Percentiles rank a stretch among this genome's conserved stretches.
These are phyloP conservation scores for Nitzschia sp. DNA, from an alignment of 108 stramenopile genomes.

Conservation along the genomic window DNA sequence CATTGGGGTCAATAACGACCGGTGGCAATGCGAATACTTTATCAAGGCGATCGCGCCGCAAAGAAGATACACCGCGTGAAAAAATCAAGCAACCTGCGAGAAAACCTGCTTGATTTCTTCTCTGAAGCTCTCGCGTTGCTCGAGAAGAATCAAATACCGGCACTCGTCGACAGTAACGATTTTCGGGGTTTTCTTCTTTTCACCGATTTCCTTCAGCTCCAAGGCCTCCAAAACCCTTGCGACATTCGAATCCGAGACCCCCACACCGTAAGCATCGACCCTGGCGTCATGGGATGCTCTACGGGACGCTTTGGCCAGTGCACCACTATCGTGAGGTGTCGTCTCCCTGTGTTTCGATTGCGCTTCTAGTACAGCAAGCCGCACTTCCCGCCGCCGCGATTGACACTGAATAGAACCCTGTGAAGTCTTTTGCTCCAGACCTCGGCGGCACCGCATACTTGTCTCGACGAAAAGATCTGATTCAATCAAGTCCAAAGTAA, in stretches of 20 bases:
- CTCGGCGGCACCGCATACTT: neutral
- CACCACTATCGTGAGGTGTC: neutral
- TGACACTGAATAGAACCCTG: neutral
- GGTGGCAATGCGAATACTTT: too few species aligned
- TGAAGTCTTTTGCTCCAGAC: neutral
- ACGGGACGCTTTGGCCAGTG: neutral
- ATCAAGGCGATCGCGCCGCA: too few species aligned
- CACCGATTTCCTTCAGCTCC: too few species aligned
- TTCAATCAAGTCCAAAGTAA: slow-evolving; percentile 1
- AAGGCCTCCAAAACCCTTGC: too few species aligned
- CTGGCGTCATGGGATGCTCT: neutral
- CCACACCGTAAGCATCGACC: neutral
- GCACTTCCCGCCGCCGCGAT: neutral
- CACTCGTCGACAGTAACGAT: too few species aligned
- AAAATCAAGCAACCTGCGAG: too few species aligned
- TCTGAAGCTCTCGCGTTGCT: too few species aligned
- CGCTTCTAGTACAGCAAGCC: neutral
- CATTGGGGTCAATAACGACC: too few species aligned
- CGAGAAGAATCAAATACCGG: too few species aligned
- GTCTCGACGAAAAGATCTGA: slow-evolving; percentile 6
- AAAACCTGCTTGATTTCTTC: too few species aligned
- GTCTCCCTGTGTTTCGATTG: neutral
- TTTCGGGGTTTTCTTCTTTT: too few species aligned
- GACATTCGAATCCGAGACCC: neutral
- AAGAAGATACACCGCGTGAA: too few species aligned